phyloP scores from a whole-genome alignment of 2,329 filamentous ascomycete genomes.

The Verticillium albo-atrum region DNA sequence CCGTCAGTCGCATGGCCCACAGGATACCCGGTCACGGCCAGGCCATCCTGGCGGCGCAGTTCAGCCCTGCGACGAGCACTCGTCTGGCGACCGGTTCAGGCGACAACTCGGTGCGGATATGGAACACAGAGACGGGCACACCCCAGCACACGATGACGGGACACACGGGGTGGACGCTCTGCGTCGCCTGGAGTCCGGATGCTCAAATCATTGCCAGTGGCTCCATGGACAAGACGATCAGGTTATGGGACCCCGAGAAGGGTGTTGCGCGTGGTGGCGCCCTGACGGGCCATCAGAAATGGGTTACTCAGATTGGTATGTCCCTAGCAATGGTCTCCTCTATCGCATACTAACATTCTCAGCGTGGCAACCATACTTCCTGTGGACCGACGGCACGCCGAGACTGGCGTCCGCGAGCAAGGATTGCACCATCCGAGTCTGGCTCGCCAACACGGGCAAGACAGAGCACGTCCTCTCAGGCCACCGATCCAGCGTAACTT shows the following conservation, averaged over 20 bases:
- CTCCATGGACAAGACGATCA: conserved; percentile 88
- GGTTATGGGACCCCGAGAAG: conserved; percentile 81
- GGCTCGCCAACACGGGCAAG: conserved; percentile 73
- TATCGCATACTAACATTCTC: background rate
- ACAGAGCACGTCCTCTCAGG: conserved; percentile 82
- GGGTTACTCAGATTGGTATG: conserved; percentile 66
- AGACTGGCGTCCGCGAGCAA: conserved; percentile 84
- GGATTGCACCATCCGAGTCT: conserved; percentile 82
- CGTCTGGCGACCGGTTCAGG: conserved; percentile 84
- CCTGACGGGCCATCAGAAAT: conserved; percentile 83
- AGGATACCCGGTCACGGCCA: conserved; percentile 88
- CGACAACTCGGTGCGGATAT: conserved; percentile 86
- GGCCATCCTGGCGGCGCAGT: conserved; percentile 80
- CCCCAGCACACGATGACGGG: conserved; percentile 81
- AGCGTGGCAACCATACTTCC: conserved; percentile 90
- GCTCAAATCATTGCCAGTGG: conserved; percentile 78
- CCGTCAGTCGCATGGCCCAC: conserved; percentile 84
- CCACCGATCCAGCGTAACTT: conserved; percentile 84
- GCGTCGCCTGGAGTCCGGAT: conserved; percentile 83
- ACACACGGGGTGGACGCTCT: conserved; percentile 86
- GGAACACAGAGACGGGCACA: conserved; percentile 92
- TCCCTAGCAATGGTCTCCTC: background rate
- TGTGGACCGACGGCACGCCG: conserved; percentile 68
- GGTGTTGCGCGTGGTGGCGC: conserved; percentile 66
- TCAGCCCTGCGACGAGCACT: conserved; percentile 73